Evolutionary conservation across 2,329 filamentous ascomycete genomes (phyloP).

Genomic region (Aureobasidium sp.): DNA sequence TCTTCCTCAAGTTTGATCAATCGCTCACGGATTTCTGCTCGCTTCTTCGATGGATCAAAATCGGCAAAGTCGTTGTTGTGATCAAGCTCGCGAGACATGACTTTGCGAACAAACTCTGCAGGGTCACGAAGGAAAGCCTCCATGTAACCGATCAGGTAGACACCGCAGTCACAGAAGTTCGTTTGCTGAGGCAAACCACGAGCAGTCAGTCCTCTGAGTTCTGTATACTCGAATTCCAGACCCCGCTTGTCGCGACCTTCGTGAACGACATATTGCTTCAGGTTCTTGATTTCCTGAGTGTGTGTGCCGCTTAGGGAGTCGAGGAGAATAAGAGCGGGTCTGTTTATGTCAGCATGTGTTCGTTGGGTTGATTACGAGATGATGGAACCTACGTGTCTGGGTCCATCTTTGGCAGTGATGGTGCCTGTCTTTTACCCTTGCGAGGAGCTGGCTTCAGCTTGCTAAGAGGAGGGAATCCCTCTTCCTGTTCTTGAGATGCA

Average conservation of each 20-base stretch:
- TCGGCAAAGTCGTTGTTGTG: conserved; percentile 46
- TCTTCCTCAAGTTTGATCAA: conserved; percentile 54
- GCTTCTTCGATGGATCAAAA: conserved; percentile 48
- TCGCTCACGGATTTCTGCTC: conserved; percentile 55
- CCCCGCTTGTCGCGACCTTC: conserved; percentile 61
- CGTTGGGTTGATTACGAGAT: too few relatives aligned
- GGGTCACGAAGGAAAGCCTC: conserved; percentile 72
- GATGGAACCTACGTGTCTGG: conserved; percentile 19
- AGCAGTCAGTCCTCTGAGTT: conserved; percentile 56
- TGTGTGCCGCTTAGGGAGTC: conserved; percentile 71
- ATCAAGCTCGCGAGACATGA: conserved; percentile 58
- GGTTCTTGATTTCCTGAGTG: conserved; percentile 51
- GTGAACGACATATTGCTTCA: conserved; percentile 68
- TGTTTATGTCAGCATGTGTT: conserved; percentile 28
- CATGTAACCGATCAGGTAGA: conserved; percentile 78
- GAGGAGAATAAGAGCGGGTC: conserved; percentile 71
- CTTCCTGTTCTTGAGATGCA: background rate
- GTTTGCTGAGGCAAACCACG: conserved; percentile 67
- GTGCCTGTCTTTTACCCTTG: conserved; percentile 14
- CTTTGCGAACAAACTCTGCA: conserved; percentile 55
- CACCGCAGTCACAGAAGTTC: conserved; percentile 82
- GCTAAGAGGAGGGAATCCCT: background rate
- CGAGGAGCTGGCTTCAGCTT: background rate
- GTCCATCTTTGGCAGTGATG: conserved; percentile 24
- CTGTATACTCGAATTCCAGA: conserved; percentile 36